Base-by-base conservation (phyloP, 2,329 filamentous ascomycete genomes). In the Botrytis hyacinthi region DNA sequence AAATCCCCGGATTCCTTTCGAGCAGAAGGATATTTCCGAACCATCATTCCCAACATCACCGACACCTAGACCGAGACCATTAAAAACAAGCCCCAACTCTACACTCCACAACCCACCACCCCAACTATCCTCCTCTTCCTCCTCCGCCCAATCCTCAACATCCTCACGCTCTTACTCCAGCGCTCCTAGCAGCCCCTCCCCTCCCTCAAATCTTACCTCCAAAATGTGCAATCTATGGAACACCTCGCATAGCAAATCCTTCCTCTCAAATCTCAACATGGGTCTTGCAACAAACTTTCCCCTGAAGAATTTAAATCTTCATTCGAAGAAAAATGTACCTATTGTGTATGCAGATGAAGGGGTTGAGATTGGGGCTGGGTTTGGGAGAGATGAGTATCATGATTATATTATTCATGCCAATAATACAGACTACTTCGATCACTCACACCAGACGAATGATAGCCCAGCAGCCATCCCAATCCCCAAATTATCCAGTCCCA, bases 201-300 rank as follows among this genome's bases (percentile, higher is more conserved):
- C 46, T 4, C 16, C 46, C 2, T 29, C 35, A 22, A 54, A 16
- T 22, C 48, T 57, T 16, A 54, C 65, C 2, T 54, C 48, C 4
- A 68, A 68, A 22, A 68, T 68, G 65, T 35, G 65, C 35, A 54
- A 35, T 12, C 18, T 68, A 54, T 68, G 65, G 65, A 68, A 32
- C 4, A 68, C 16, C 16, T 42, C 65, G 2, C 65, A 54, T 5
- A 54, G 16, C 35, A 68, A 32, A 29, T 18, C n/a, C n/a, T 57
- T 68, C 6, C 48, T 68, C 26, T n/a, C 37, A 1, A 62, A 62
- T 62, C 26, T 42, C 14, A 35, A 61, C 20, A 35, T 61, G 7
- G 26, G 35, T 40, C 20, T 40, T 1, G 35, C 22, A 5, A 16
- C 35, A 6, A 61, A 62, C 4, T 20, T n/a, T 9, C 60, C 35